Evolutionary conservation across 495 filamentous ascomycete genomes (phyloP).

Genomic region (Sphaerosporella brunnea): DNA sequence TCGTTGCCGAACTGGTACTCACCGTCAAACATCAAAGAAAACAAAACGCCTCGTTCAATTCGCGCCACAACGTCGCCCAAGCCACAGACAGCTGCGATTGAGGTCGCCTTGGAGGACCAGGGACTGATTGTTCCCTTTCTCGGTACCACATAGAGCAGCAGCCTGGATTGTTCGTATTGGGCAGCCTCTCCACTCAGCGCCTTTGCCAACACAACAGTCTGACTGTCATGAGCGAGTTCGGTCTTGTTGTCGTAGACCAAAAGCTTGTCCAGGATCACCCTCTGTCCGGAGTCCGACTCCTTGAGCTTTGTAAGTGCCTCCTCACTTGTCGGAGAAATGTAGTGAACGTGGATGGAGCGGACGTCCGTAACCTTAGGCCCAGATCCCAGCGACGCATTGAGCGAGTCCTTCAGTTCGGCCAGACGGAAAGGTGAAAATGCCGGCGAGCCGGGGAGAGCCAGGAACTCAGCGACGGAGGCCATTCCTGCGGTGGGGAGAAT

Average conservation of each 20-base stretch:
- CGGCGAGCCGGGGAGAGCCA: constrained; percentile 37
- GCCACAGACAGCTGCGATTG: constrained; percentile 82
- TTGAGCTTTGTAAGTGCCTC: constrained; percentile 23
- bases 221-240: constrained; percentile 29
- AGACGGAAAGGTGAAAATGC: constrained; percentile 39
- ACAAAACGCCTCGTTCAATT: constrained; percentile 69
- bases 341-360: constrained; percentile 49
- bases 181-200: constrained; percentile 27
- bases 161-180: constrained; percentile 30
- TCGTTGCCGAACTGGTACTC: constrained; percentile 28
- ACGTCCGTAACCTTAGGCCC: constrained; percentile 39
- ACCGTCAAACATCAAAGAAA: constrained; percentile 43
- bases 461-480: constrained; percentile 20
- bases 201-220: constrained; percentile 20
- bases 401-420: constrained; percentile 28
- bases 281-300: constrained; percentile 26
- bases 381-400: constrained; percentile 27
- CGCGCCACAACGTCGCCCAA: constrained; percentile 53
- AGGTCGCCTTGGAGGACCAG: constrained; percentile 93
- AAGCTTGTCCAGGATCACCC: constrained; percentile 39
- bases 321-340: constrained; percentile 32
- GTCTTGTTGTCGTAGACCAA: constrained; percentile 40
- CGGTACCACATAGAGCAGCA: constrained; percentile 48
- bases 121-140: constrained; percentile 74
- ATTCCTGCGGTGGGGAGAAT: constrained; percentile 6